Evolutionary conservation across 2,329 filamentous ascomycete genomes (phyloP), one percentile per base, ranked within the genome.

Genomic region (Mollisiaceae sp.): DNA sequence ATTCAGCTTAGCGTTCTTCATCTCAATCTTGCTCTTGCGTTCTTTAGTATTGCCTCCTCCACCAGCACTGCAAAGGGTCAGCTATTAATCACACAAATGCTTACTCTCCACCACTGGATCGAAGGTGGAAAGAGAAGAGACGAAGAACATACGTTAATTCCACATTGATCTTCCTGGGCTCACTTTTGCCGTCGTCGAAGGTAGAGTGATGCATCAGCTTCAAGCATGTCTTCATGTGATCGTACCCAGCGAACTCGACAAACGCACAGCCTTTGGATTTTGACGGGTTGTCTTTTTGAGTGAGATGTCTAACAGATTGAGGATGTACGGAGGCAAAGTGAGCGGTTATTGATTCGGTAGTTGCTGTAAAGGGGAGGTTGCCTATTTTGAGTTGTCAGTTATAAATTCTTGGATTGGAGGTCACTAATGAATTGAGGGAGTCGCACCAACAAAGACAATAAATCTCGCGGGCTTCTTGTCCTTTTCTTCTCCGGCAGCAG

Each of bases 161-260:
- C 32, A 97, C 91, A 76, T 97, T 97, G 74, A 98, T 96, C 79
- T 89, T 91, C 72, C 94, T 84, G 60, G 88, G 80, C 18, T 81
- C 77, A 50, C 80, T 82, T 18, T 79, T 67, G 69, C 82, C 81
- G 78, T 89, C 82, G 76, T 82, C 78, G 76, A 97, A 96, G 69
- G 85, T 84, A 66, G 88, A 91, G 80, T 97, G 94, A 80, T 98
- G 94, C 80, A 94, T 94, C 69, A 93, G 88, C 78, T 94, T 92
- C 67, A 98, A 83, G 75, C 93, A 97, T 38, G 92, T 95, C 83
- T 96, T 91, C 93, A 97, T 96, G 76, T 91, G 88, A 79, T 94
- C 91, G 79, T 89, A 96, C 71, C 88, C 85, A 69, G 88, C 88
- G 76, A 97, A 98, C 78, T 98, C 94, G 72, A 98, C 83, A 78